Conservation (phyloP, 176 grass and related monocot genomes). For the Elaeis guineensis region DNA sequence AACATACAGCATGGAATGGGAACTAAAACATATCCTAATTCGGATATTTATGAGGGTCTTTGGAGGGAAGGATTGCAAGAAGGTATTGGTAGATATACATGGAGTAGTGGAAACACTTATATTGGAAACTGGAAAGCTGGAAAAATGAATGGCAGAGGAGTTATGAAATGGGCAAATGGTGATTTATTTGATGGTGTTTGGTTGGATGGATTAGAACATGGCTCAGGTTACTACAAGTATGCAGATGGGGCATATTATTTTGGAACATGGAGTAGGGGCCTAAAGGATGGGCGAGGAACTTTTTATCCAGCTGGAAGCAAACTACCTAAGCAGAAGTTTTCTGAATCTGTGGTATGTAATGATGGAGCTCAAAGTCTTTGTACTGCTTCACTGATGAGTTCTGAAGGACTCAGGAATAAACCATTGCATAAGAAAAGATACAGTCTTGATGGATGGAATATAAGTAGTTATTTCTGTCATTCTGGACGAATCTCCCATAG, state of each 20-base stretch:
- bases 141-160: constrained; percentile 78
- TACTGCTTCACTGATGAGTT: constrained; percentile 30
- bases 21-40: constrained; percentile 62
- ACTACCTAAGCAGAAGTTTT: constrained; percentile 59
- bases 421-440: constrained; percentile 34
- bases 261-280: constrained; percentile 81
- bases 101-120: constrained; percentile 69
- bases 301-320: constrained; percentile 73
- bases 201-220: constrained; percentile 70
- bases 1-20: constrained; percentile 89
- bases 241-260: constrained; percentile 61
- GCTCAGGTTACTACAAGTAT: constrained; percentile 73
- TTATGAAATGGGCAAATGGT: constrained; percentile 83
- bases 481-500: constrained; percentile 67
- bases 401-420: constrained; percentile 27
- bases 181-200: constrained; percentile 73
- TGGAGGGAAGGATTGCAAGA: constrained; percentile 93
- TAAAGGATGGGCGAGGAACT: constrained; percentile 88
- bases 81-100: constrained; percentile 69
- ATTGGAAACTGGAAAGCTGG: constrained; percentile 75
- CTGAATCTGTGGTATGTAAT: constrained; percentile 32
- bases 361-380: constrained; percentile 20
- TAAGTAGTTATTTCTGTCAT: constrained; percentile 34
- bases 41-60: constrained; percentile 66
- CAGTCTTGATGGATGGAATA: constrained; percentile 31